Evolutionary conservation across 2,329 filamentous ascomycete species (phyloP).

Genomic region (Aspergillus transmontanensis): DNA sequence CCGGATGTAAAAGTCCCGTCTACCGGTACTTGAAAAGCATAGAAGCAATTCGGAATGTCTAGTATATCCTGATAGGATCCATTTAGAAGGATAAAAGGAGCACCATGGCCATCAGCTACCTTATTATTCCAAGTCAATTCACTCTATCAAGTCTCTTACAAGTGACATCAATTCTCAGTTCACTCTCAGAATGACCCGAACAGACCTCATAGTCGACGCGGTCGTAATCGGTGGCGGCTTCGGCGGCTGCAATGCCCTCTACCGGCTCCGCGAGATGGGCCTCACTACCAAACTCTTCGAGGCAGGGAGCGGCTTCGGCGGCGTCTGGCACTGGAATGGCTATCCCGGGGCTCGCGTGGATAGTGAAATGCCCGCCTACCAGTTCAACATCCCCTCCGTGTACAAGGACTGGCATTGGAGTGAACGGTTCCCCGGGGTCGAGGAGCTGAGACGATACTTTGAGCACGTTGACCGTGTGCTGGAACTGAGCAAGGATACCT

Average conservation of each 20-base stretch:
- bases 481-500: constrained; percentile 47
- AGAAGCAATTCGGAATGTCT: neutral
- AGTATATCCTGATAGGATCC: no score
- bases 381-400: constrained; percentile 55
- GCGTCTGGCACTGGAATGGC: constrained; percentile 49
- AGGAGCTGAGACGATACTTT: constrained; percentile 52
- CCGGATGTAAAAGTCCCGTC: neutral
- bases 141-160: neutral
- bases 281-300: constrained; percentile 43
- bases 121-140: neutral
- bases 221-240: constrained; percentile 46
- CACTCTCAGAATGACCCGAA: neutral
- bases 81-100: neutral
- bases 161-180: neutral
- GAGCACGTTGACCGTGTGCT: constrained; percentile 48
- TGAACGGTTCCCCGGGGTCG: constrained; percentile 28
- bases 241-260: constrained; percentile 38
- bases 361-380: constrained; percentile 54
- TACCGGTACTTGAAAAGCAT: neutral
- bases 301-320: constrained; percentile 40
- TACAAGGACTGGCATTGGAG: constrained; percentile 51
- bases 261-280: constrained; percentile 42
- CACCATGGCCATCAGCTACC: neutral
- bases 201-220: constrained; percentile 29
- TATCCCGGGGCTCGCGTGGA: constrained; percentile 52